Conservation (phyloP, 257 asterid genomes). For the Jacaranda mimosifolia region DNA sequence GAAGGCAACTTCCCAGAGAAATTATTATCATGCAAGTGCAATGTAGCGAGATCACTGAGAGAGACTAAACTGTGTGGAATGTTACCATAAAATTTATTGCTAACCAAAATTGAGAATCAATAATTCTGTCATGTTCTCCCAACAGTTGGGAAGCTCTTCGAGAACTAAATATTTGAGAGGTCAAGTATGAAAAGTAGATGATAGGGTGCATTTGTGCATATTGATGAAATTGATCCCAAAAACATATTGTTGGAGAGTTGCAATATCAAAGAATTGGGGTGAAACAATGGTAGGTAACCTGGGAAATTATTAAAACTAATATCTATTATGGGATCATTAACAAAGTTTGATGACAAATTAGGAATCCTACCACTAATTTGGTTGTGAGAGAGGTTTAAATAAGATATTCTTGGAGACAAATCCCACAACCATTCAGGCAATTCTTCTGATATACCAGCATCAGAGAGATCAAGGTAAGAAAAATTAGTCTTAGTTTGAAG, state of each 20-base stretch:
- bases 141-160: constrained; percentile 47
- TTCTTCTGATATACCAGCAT: constrained; percentile 36
- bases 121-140: constrained; percentile 30
- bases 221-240: constrained; percentile 39
- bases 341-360: constrained; percentile 14
- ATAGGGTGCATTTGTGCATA: constrained; percentile 26
- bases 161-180: constrained; percentile 38
- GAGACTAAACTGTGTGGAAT: constrained; percentile 37
- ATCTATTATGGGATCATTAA: constrained; percentile 15
- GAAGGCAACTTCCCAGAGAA: constrained; percentile 45
- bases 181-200: constrained; percentile 19
- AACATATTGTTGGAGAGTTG: constrained; percentile 43
- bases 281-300: constrained; percentile 44
- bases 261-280: neutral
- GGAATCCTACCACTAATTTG: constrained; percentile 42
- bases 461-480: constrained; percentile 42
- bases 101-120: constrained; percentile 27
- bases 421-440: constrained; percentile 50
- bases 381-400: constrained; percentile 50
- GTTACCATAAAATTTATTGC: constrained; percentile 35
- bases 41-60: neutral
- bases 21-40: constrained; percentile 43
- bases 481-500: constrained; percentile 39
- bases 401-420: constrained; percentile 27
- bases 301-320: constrained; percentile 40